Conservation (phyloP, 2,329 filamentous ascomycete species). For the Pseudofabraea citricarpa region DNA sequence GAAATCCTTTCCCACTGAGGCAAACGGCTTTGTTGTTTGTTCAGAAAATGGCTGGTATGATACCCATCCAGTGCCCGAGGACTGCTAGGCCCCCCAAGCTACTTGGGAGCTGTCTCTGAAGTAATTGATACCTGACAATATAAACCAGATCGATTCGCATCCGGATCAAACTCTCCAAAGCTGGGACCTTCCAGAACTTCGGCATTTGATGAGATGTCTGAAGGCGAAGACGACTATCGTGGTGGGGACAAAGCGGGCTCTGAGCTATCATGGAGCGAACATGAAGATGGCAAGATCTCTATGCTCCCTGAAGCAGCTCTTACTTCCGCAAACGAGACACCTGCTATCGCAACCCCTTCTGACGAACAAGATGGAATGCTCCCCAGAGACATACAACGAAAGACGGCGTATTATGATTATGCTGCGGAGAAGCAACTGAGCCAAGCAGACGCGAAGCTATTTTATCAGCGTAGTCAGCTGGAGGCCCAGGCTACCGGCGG, state of each 20-base stretch:
- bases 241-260: conserved; percentile 7
- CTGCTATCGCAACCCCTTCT: conserved; percentile 17
- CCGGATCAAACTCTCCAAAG: conserved; percentile 11
- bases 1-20: no score
- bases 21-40: no score
- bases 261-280: conserved; percentile 14
- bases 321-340: conserved; percentile 13
- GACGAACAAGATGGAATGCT: conserved; percentile 45
- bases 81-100: no score
- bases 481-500: conserved; percentile 33
- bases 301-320: conserved; percentile 25
- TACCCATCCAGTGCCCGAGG: no score
- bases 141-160: no score
- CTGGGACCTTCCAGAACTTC: conserved; percentile 3
- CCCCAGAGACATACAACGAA: conserved; percentile 54
- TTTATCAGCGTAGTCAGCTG: conserved; percentile 85
- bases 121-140: no score
- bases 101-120: no score
- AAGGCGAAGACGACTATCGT: conserved; percentile 12
- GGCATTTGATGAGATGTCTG: conserved; percentile 7
- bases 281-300: conserved; percentile 9
- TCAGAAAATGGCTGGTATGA: not conserved
- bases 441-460: conserved; percentile 89
- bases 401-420: conserved; percentile 89
- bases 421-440: conserved; percentile 92